Base-by-base conservation (phyloP, 148 eudicot species). In the Camellia lanceoleosa region DNA sequence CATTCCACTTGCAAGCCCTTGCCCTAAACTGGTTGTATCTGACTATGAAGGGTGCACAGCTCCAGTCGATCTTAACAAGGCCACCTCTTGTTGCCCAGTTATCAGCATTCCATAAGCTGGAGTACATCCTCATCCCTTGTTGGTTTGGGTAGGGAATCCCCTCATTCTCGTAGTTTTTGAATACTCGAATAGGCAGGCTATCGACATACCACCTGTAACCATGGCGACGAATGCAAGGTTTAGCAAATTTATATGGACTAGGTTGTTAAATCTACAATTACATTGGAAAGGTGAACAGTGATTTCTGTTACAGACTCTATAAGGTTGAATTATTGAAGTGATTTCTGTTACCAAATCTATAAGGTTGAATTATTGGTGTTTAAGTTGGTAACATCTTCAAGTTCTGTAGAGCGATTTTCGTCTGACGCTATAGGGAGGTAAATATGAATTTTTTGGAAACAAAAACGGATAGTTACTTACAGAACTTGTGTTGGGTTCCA, bases 81-180 rank as follows among this genome's bases (percentile, higher is more conserved):
- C 93, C 97, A 14, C 92, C 89, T 81, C 89, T 85, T n/a, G 93
- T 92, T 43, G 93, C 98, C 95, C 94, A 93, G 61, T 85, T 80
- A 47, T 93, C 92, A 0, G 92, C 95, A 42, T 90, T 85, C 95
- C 95, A 93, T 2, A 91, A 73, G 85, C 92, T 93, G 54, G 89
- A 78, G 52, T 87, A 87, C 0, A 81, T 82, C 20, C 78, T 72
- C 92, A 90, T 88, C 52, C 89, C 89, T 72, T 88, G 92, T 70
- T 83, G 73, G 68, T 85, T 87, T 8, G 92, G 92, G 81, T 78
- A 91, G 18, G 84, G 87, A 42, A 90, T 85, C 49, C 89, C 87
- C 56, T 79, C 49, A 63, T 71, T 87, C 70, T 87, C 84, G 52
- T 84, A 82, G 91, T 93, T 91, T 64, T 89, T 84, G 88, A 81